These are phyloP conservation scores for Pythium brachiatum DNA, from an alignment of 352 stramenopile genomes.

Conservation along the genomic window DNA sequence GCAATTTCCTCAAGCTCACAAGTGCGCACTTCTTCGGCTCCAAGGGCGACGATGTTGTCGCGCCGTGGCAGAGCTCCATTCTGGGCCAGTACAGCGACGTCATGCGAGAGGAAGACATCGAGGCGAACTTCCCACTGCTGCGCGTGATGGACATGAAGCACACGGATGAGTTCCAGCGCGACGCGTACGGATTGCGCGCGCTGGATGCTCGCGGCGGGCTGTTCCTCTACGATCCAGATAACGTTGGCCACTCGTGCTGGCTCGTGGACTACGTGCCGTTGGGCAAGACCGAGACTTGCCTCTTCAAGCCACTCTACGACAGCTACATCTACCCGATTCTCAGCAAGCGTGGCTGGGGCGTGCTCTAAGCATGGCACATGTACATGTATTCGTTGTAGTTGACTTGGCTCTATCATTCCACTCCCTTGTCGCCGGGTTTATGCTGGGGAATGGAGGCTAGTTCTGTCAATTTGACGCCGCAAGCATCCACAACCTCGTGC, in stretches of 20 bases:
- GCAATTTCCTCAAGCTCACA: conserved; percentile 30
- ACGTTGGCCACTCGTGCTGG: conserved; percentile 37
- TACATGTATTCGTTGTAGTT: too few species aligned
- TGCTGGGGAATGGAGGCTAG: neutral
- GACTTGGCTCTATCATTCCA: too few species aligned
- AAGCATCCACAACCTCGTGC: neutral
- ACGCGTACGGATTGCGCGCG: conserved; percentile 36
- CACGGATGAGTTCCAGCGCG: conserved; percentile 36
- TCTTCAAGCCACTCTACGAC: conserved; percentile 39
- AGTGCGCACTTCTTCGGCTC: conserved; percentile 36
- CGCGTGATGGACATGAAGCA: conserved; percentile 33
- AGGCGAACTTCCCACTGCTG: conserved; percentile 28
- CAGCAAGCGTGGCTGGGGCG: conserved; percentile 4
- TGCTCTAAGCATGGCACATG: neutral
- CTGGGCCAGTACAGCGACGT: conserved; percentile 38
- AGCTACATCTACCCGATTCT: conserved; percentile 34
- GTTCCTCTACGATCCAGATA: conserved; percentile 20
- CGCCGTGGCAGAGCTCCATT: conserved; percentile 36
- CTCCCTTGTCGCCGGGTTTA: too few species aligned
- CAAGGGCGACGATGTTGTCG: conserved; percentile 30
- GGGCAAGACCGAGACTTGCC: conserved; percentile 19
- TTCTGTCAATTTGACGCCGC: neutral
- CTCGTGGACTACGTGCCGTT: conserved; percentile 19
- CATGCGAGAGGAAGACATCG: conserved; percentile 26
- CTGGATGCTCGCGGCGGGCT: conserved; percentile 28